Base-by-base conservation (phyloP, 345 rosid genomes). In the Pugionium cornutum region DNA sequence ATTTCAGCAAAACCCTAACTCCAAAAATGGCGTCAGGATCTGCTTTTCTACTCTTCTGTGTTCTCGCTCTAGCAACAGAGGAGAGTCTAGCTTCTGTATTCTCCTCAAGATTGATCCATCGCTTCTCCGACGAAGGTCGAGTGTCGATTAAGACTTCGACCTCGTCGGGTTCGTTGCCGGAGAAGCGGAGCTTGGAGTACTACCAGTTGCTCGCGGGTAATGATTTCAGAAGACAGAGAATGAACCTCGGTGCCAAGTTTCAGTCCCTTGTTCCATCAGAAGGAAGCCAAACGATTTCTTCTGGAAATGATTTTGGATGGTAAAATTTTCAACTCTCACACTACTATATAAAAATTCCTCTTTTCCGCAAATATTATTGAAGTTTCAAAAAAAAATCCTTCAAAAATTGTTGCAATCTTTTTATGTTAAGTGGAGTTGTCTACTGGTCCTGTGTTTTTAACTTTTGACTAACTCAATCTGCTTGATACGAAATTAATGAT, bases 241-340 rank as follows among this genome's bases (percentile, higher is more conserved):
- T 91, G 91, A 88, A 83, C 83, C 85, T 85, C 37, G 90, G 85
- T 25, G 39, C 85, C 43, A 82, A 71, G 66, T 75, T 64, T 67
- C 77, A 77, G 65, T 34, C 77, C 3, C 84, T 91, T 37, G 82
- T 85, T 74, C 95, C 96, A 73, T 83, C 92, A 18, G 82, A 92
- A 76, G 98, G 98, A 48, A 80, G 95, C 77, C 79, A 74, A 56
- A 83, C 86, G 49, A 54, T 86, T 83, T 77, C 84, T 48, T 39
- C 81, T 7, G 98, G 98, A 9, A 71, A 91, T 61, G 83, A 87
- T 48, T 85, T 85, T 54, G 91, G 86, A 75, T 91, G 96, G 98
- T 91, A 75, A 1, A 33, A 1, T 60, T 29, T 48, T 50, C 10
- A 40, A 6, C 18, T 9, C 47, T 43, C 31, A 26, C 39, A 10